Conservation (phyloP, 441 rosid species). For the Gossypium aridum region DNA sequence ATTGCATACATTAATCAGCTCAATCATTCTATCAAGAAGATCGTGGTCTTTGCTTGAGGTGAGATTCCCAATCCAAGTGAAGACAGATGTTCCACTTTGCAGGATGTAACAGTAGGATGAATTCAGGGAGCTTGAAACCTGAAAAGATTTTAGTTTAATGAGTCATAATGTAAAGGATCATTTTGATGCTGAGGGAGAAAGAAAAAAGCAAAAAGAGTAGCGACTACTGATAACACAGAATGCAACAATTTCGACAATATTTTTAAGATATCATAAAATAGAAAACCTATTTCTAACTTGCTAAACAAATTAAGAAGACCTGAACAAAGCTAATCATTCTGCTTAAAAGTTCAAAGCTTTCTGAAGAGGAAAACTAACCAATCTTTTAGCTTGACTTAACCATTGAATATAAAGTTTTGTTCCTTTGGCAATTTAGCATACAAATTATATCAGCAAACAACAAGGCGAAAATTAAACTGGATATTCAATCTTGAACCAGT, state of each 20-base stretch:
- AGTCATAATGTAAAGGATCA: background rate
- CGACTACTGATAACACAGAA: background rate
- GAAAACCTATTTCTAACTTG: background rate
- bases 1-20: constrained; percentile 56
- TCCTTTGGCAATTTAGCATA: background rate
- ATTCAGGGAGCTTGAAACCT: constrained; percentile 72
- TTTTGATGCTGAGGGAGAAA: constrained; percentile 3
- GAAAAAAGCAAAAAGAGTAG: background rate
- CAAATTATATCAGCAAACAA: background rate
- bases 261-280: background rate
- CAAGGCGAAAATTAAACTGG: background rate
- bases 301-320: constrained; percentile 7
- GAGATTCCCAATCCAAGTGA: constrained; percentile 79
- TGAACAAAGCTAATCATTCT: background rate
- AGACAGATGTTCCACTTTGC: constrained; percentile 59
- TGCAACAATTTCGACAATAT: background rate
- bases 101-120: constrained; percentile 82
- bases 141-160: constrained; percentile 25
- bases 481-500: background rate
- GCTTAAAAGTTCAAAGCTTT: background rate
- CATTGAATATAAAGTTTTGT: background rate
- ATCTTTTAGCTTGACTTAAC: background rate
- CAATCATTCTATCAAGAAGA: constrained; percentile 79
- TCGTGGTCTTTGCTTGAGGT: constrained; percentile 63
- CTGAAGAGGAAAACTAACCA: background rate